Base-by-base conservation (phyloP, 768 basidiomycete genomes). In the Ramaria sp. region DNA sequence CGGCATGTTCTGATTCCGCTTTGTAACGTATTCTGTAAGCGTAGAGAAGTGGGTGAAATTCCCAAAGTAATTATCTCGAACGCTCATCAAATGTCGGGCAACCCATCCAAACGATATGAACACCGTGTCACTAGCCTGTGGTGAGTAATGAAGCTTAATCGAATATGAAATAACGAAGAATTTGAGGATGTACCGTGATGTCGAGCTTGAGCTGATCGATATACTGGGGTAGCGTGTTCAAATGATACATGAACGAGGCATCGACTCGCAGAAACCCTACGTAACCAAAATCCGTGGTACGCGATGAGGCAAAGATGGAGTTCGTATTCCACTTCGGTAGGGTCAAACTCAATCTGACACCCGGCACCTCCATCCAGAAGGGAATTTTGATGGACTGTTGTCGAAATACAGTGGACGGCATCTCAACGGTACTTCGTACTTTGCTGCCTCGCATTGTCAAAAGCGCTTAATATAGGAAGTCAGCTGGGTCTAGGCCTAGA, bases 61-160 rank as follows among this genome's bases (percentile, higher is more conserved):
- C 11, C 95, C 95, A 51, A 97, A 82, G 69, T 98, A 98, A 69
- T 97, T 97, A 64, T 95, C 91, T 47, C 87, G 83, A 58, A 96
- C 65, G 41, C 86, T 81, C 82, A 98, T 88, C 61, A 95, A 77
- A 65, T 91, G 84, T 38, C 93, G 82, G 59, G 94, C 79, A 1
- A 83, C 83, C 94, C 94, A 96, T 22, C 92, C 94, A 53, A 91
- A 71, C 1, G 76, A 73, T 66, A 86, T 88, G 71, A 84, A 86
- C 9, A 79, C 71, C 34, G 83, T 65, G 34, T 82, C 75, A 7
- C 70, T 64, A 0, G 71, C 64, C 88, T 89, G 59, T 30, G 34
- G 51, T 51, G 5, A 46, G 24, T 46, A 34, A 55, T 54, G 7
- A 22, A 24, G 12, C 22, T n/a, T 10, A 31, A 41, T 51, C 20